Evolutionary conservation across 139 green algal genomes (phyloP).

Genomic region (Chlorella sp.): DNA sequence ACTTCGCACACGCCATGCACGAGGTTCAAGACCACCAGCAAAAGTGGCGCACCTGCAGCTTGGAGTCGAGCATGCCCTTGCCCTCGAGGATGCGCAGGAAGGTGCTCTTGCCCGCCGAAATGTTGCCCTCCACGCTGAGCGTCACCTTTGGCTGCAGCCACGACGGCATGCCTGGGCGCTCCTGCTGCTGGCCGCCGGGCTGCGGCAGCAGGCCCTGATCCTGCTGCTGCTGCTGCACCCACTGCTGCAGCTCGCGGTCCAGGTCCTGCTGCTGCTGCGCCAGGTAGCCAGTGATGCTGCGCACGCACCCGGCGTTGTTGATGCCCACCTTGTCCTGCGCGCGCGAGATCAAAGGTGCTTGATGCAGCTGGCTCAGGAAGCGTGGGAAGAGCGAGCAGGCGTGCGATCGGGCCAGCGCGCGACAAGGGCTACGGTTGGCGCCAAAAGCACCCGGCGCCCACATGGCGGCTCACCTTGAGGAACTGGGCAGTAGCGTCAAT

Average conservation of each 20-base stretch:
- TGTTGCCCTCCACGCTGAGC: conserved; percentile 96
- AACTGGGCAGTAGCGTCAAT: not conserved
- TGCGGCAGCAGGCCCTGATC: not conserved
- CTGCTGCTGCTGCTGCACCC: not conserved
- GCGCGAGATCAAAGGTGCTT: no score
- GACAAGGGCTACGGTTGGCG: no score
- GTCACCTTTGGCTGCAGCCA: conserved; percentile 55
- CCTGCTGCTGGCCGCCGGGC: not conserved
- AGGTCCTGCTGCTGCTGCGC: not conserved
- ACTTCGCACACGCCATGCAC: no score
- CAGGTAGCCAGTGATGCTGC: not conserved
- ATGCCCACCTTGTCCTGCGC: not conserved
- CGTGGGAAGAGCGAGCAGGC: no score
- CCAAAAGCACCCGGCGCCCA: not conserved
- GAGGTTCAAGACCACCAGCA: no score
- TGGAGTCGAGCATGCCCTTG: conserved; percentile 5
- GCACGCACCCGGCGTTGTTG: not conserved
- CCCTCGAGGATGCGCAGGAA: conserved; percentile 64
- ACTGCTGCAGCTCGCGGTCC: not conserved
- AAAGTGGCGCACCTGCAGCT: conserved; percentile 27
- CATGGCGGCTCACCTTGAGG: not conserved
- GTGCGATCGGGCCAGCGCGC: no score
- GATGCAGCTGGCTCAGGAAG: no score
- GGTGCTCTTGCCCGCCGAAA: conserved; percentile 90
- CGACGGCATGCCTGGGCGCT: not conserved